phyloP scores from a whole-genome alignment of 768 basidiomycete genomes.

The Trametes cingulata region DNA sequence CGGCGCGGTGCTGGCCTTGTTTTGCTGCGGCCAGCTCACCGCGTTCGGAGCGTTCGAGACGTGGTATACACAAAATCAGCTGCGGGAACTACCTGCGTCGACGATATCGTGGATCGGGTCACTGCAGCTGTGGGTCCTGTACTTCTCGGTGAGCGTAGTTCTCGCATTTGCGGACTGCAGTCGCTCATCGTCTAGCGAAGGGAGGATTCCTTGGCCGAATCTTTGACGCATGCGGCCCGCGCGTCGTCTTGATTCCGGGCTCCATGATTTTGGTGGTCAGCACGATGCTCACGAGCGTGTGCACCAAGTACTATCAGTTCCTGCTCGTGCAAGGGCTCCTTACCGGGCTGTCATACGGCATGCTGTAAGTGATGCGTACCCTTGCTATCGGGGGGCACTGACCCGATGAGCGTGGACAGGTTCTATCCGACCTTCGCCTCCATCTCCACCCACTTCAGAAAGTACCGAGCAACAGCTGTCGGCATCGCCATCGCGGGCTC shows the following conservation, averaged over 20 bases:
- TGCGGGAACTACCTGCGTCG: conserved; percentile 10
- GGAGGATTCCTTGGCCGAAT: conserved; percentile 61
- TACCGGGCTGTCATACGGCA: conserved; percentile 63
- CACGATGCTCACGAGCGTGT: conserved; percentile 63
- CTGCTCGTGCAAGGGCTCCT: conserved; percentile 62
- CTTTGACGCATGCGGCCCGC: conserved; percentile 64
- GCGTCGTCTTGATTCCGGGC: conserved; percentile 51
- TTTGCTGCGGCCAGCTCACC: conserved; percentile 42
- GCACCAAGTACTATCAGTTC: conserved; percentile 58
- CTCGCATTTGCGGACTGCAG: neutral
- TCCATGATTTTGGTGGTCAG: conserved; percentile 49
- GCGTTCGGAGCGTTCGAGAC: conserved; percentile 20
- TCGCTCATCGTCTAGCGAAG: conserved; percentile 33
- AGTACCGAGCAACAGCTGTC: conserved; percentile 68
- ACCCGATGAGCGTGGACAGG: conserved; percentile 37
- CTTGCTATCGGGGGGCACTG: conserved; percentile 1
- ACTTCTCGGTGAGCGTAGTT: conserved; percentile 55
- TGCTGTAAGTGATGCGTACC: conserved; percentile 48
- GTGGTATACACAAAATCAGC: conserved; percentile 18
- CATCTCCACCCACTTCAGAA: conserved; percentile 63
- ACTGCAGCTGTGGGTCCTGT: conserved; percentile 67
- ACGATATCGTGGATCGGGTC: conserved; percentile 53
- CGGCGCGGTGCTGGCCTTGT: conserved; percentile 63
- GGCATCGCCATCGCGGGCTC: conserved; percentile 44
- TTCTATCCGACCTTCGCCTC: conserved; percentile 72